A percentile compares a stretch with the other conserved stretches of the same genome.
phyloP scores from a whole-genome alignment of 352 stramenopile species.

The Pythium folliculosum region DNA sequence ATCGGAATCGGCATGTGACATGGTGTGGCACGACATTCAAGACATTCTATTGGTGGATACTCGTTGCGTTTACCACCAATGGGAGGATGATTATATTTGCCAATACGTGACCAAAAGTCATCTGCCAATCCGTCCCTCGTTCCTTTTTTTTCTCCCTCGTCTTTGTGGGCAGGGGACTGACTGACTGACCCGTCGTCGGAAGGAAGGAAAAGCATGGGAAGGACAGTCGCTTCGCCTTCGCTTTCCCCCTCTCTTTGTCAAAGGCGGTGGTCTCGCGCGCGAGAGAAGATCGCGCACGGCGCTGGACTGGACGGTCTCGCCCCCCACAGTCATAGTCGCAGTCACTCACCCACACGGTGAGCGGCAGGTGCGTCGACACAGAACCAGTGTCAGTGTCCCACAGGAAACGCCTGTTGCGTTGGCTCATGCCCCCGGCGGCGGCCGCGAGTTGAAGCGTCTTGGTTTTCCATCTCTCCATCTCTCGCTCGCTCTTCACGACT shows the following conservation, averaged over 20 bases:
- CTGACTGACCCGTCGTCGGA: neutral
- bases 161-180: neutral
- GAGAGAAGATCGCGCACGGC: neutral
- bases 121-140: neutral
- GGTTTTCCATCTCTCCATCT: neutral
- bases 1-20: neutral
- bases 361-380: constrained; percentile 13
- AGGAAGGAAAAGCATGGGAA: neutral
- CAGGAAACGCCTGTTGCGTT: neutral
- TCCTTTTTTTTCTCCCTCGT: constrained; percentile 11
- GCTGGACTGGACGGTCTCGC: neutral
- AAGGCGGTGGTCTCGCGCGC: neutral
- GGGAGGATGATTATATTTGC: neutral
- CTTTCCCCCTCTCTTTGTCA: neutral
- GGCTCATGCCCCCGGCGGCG: constrained; percentile 10
- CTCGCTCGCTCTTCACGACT: neutral
- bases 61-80: constrained; percentile 3
- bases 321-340: too few species aligned
- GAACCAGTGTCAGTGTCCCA: constrained; percentile 10
- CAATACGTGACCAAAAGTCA: constrained; percentile 3
- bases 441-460: constrained; percentile 7
- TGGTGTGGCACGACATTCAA: neutral
- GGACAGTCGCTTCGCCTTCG: neutral
- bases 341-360: neutral
- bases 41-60: neutral